Conservation (phyloP, 306 rosid species). For the Carpinus fangiana region DNA sequence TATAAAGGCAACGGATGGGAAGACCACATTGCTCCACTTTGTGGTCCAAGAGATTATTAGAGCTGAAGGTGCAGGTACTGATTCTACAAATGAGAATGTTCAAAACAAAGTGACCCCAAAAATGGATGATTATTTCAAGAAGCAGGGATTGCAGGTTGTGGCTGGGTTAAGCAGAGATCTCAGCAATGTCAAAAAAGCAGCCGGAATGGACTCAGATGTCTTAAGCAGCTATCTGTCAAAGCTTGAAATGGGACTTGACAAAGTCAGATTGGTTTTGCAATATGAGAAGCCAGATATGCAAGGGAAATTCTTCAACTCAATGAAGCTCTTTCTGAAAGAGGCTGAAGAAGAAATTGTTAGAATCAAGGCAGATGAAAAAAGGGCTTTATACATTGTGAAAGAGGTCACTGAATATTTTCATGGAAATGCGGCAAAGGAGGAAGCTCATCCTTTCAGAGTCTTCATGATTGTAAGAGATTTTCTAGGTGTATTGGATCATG, state of each 20-base stretch:
- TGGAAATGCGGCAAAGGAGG: constrained; percentile 85
- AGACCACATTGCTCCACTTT: constrained; percentile 92
- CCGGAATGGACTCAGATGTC: constrained; percentile 98
- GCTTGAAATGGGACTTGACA: constrained; percentile 93
- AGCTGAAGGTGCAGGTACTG: constrained; percentile 73
- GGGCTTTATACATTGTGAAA: constrained; percentile 81
- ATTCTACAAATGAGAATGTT: constrained; percentile 48
- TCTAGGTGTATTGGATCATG: constrained; percentile 72
- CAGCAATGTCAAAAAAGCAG: constrained; percentile 76
- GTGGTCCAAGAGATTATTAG: constrained; percentile 98
- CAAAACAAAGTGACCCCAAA: constrained; percentile 45
- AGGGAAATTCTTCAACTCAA: constrained; percentile 72
- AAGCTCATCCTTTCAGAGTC: constrained; percentile 92
- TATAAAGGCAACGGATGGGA: constrained; percentile 97
- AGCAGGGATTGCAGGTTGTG: constrained; percentile 88
- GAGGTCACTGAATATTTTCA: constrained; percentile 90
- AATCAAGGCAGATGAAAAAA: constrained; percentile 72
- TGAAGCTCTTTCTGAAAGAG: constrained; percentile 70
- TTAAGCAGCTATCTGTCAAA: constrained; percentile 81
- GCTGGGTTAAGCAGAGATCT: constrained; percentile 92
- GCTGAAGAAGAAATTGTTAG: constrained; percentile 76
- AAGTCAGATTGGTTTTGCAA: constrained; percentile 73
- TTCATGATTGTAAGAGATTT: constrained; percentile 95
- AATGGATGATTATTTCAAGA: constrained; percentile 70
- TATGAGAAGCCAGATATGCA: constrained; percentile 63